Percentiles rank a stretch among this genome's conserved stretches.
phyloP scores from a whole-genome alignment of 352 stramenopile species.

The Globisporangium cylindrosporum region DNA sequence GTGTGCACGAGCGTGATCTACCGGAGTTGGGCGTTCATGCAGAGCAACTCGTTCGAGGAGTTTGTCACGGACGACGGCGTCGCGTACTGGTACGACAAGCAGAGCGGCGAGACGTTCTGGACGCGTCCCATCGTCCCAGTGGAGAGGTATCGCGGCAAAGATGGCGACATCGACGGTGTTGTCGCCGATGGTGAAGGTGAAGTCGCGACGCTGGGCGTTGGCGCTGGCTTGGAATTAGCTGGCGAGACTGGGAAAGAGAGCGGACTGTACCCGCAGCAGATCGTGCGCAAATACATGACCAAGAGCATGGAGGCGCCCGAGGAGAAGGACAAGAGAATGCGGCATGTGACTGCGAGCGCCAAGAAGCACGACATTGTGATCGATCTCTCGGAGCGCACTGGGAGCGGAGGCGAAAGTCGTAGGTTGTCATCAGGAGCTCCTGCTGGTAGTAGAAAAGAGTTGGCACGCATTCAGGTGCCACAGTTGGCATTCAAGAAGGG shows the following conservation, averaged over 20 bases:
- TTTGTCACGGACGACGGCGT: slow-evolving; percentile 90
- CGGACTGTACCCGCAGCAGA: slow-evolving; percentile 56
- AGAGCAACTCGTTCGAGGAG: slow-evolving; percentile 83
- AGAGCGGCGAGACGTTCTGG: slow-evolving; percentile 89
- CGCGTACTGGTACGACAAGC: slow-evolving; percentile 88
- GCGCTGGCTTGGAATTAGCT: slow-evolving; percentile 20
- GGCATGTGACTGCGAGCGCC: slow-evolving; percentile 50
- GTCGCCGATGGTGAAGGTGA: slow-evolving; percentile 72
- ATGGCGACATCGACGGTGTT: slow-evolving; percentile 81
- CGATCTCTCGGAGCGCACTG: slow-evolving; percentile 19
- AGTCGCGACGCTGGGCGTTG: slow-evolving; percentile 65
- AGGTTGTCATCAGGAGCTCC: background rate
- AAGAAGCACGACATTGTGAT: slow-evolving; percentile 64
- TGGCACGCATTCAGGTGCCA: slow-evolving; percentile 57
- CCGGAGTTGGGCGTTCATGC: slow-evolving; percentile 91
- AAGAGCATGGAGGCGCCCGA: slow-evolving; percentile 79
- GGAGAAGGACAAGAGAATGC: slow-evolving; percentile 53
- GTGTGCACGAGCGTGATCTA: slow-evolving; percentile 87
- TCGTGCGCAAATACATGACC: slow-evolving; percentile 82
- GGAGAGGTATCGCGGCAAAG: slow-evolving; percentile 70
- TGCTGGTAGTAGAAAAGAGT: slow-evolving; percentile 15
- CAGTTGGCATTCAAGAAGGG: slow-evolving; percentile 42
- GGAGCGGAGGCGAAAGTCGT: background rate
- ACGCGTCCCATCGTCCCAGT: slow-evolving; percentile 78
- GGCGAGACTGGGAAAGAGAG: slow-evolving; percentile 24